phyloP scores from a whole-genome alignment of 2,329 filamentous ascomycete species.

The Blastomyces gilchristii region DNA sequence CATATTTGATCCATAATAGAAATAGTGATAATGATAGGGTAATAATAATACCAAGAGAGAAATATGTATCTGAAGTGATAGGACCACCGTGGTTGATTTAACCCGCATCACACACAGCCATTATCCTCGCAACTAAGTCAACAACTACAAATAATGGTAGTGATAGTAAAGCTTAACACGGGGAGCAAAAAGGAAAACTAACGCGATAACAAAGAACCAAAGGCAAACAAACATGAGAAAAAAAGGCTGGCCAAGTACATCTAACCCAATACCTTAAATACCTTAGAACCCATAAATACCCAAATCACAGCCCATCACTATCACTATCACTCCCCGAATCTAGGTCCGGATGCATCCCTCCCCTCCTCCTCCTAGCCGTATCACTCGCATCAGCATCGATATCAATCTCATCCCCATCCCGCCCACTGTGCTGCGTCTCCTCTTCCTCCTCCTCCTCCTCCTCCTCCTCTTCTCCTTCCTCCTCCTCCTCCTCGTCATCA shows the following conservation, averaged over 20 bases:
- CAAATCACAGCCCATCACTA: conserved; percentile 10
- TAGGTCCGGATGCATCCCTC: conserved; percentile 21
- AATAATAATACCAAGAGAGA: neutral
- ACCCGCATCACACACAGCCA: neutral
- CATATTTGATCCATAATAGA: neutral
- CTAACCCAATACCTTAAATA: conserved; percentile 16
- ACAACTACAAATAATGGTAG: neutral
- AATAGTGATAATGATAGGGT: neutral
- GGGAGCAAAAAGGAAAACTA: neutral
- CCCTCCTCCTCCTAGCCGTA: conserved; percentile 19
- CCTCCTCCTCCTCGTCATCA: conserved; percentile 17
- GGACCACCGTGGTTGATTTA: neutral
- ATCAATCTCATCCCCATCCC: conserved; percentile 12
- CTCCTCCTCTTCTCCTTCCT: conserved; percentile 19
- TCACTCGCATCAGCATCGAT: conserved; percentile 16
- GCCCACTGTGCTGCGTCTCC: conserved; percentile 15
- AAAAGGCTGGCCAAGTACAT: neutral
- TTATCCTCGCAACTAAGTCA: neutral
- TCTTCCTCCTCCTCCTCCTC: conserved; percentile 22
- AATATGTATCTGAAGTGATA: neutral
- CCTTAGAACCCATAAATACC: neutral
- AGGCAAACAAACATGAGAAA: neutral
- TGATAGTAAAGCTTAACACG: neutral
- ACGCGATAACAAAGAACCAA: neutral
- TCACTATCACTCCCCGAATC: conserved; percentile 30